Percentiles rank a stretch among this genome's conserved stretches.
phyloP scores from a whole-genome alignment of 2,329 filamentous ascomycete genomes.

The Diplodia sapinea region DNA sequence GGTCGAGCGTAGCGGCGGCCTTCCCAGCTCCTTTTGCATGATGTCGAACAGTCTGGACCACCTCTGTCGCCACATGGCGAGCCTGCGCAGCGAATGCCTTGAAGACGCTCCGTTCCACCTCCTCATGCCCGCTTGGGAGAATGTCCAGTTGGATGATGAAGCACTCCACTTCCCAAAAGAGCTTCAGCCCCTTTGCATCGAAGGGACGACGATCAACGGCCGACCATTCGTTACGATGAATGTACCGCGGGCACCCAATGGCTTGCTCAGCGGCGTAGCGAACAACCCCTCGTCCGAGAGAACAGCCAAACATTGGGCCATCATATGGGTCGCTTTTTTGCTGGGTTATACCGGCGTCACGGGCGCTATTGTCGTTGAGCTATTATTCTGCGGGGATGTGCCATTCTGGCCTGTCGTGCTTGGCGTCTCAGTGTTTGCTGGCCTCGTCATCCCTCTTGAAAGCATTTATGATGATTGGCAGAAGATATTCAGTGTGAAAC shows the following conservation, averaged over 20 bases:
- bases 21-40: conserved; percentile 46
- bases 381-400: too few species aligned
- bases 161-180: neutral
- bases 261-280: neutral
- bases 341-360: neutral
- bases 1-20: conserved; percentile 44
- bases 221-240: neutral
- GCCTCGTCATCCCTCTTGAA: neutral
- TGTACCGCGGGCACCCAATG: neutral
- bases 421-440: too few species aligned
- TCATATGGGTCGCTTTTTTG: too few species aligned
- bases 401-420: too few species aligned
- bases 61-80: neutral
- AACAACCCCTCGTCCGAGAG: neutral
- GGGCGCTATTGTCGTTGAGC: too few species aligned
- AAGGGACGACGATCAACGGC: neutral
- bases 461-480: neutral
- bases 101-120: neutral
- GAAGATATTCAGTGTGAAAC: neutral
- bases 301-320: neutral
- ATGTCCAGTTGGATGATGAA: neutral
- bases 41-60: conserved; percentile 48
- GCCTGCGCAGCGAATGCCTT: neutral
- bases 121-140: neutral
- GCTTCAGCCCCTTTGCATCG: neutral